Evolutionary conservation across 257 asterid genomes (phyloP), one percentile per base, ranked within the genome.

Genomic region (Rubia yunnanensis): DNA sequence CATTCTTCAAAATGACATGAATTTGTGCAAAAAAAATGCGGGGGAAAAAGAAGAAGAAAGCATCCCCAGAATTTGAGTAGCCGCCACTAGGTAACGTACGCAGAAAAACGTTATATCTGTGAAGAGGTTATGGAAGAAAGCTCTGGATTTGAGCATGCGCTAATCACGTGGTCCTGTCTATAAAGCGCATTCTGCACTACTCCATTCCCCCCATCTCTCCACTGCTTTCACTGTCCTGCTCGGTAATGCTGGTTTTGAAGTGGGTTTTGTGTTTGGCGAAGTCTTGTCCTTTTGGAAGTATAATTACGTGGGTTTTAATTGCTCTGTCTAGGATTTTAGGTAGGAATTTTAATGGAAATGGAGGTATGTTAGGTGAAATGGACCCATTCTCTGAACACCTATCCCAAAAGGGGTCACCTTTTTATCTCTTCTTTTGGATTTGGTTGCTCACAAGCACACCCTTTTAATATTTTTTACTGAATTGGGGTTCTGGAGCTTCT

Each of bases 91-190:
- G 5, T 17, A 44, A 44, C 52, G 52, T 44, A 44, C 5, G 52
- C 20, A 44, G 52, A 5, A 44, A 44, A 44, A 44, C 52, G 52
- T 44, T 44, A 10, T 3, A 14, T 44, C 52, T 44, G 52, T 44
- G 52, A 44, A 44, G n/a, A 17, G 52, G n/a, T 15, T 44, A 44
- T 44, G 52, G 52, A 44, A 14, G 52, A 44, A 44, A 44, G 52
- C 7, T 44, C 52, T 44, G 20, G 52, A 39, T 39, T 39, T 11
- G 48, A 44, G 52, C 20, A 44, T 65, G 71, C 50, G 58, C 62
- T 57, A 10, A 44, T 72, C 76, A 72, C 76, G 71, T 65, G 76
- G 35, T 65, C 3, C 62, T 57, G 76, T 65, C 76, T 57, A 46
- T 30, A 15, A 71, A 49, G 41, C 7, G 28, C 52, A 44, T 44